phyloP scores from a whole-genome alignment of 73 alveolate genomes.

The Paramecium primaurelia region DNA sequence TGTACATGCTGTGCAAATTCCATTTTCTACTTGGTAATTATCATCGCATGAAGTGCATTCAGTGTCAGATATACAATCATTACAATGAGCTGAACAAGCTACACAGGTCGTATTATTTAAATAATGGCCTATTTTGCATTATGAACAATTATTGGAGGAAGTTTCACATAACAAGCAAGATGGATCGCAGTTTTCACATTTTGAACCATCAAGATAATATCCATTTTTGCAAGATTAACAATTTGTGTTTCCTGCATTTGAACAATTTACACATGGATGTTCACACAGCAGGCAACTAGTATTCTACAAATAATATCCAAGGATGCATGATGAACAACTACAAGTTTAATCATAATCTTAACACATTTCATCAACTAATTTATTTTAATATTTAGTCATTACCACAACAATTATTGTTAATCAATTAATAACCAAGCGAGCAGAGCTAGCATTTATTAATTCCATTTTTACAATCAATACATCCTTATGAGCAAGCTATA shows the following conservation, averaged over 20 bases:
- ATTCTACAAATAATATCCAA: background rate
- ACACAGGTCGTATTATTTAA: background rate
- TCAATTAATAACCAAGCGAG: background rate
- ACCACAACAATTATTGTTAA: background rate
- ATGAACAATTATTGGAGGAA: background rate
- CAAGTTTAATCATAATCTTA: background rate
- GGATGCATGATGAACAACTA: background rate
- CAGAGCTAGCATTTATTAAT: background rate
- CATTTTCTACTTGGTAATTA: background rate
- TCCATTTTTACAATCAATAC: background rate
- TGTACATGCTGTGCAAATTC: background rate
- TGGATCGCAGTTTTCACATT: background rate
- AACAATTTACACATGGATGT: background rate
- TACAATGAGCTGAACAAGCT: background rate
- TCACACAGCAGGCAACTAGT: background rate
- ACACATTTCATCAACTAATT: background rate
- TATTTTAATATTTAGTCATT: background rate
- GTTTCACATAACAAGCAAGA: background rate
- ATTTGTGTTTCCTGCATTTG: background rate
- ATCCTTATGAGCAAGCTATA: background rate
- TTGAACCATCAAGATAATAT: background rate
- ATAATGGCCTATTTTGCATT: background rate
- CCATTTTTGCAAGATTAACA: background rate
- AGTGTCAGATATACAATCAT: background rate
- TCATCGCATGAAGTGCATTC: slow-evolving; percentile 5